Percentiles rank a stretch among this genome's conserved stretches.
These are phyloP conservation scores for Ceratonia siliqua DNA, from an alignment of 306 rosid genomes.

Conservation along the genomic window DNA sequence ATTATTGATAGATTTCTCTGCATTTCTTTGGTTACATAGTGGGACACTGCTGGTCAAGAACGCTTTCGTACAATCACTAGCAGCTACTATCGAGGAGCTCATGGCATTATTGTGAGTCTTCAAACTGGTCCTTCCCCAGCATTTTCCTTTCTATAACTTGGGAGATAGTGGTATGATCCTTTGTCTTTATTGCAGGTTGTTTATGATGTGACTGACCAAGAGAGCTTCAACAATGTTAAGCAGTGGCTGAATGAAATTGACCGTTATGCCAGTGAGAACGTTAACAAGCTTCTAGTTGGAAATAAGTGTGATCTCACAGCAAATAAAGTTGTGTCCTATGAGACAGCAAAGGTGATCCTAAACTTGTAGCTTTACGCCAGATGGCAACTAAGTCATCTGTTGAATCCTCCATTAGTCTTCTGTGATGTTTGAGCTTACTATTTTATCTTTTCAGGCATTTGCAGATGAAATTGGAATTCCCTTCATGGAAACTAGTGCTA, in stretches of 20 bases:
- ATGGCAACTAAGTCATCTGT: not conserved
- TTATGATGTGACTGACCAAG: conserved; percentile 83
- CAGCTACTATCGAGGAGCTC: conserved; percentile 99
- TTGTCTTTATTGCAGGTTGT: conserved; percentile 54
- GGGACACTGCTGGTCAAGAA: conserved; percentile 99
- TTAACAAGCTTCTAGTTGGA: conserved; percentile 81
- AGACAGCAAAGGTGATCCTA: conserved; percentile 63
- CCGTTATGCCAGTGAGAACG: conserved; percentile 81
- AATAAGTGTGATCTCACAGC: conserved; percentile 73
- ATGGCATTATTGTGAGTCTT: conserved; percentile 88
- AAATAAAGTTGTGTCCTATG: conserved; percentile 70
- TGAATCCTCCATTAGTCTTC: conserved; percentile 8
- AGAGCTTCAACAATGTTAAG: conserved; percentile 80
- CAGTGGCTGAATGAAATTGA: conserved; percentile 85
- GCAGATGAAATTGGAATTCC: conserved; percentile 87
- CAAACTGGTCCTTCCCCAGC: not conserved
- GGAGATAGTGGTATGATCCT: not conserved
- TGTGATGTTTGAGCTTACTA: conserved; percentile 22
- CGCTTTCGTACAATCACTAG: conserved; percentile 99
- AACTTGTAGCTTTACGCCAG: not conserved
- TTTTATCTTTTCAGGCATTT: conserved; percentile 57
- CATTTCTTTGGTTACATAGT: conserved; percentile 51
- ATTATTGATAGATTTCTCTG: conserved; percentile 36
- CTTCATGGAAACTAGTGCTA: conserved; percentile 89
- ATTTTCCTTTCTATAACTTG: not conserved